These are phyloP conservation scores for Lecanosticta acicola DNA, from an alignment of 2,329 filamentous ascomycete genomes.

Conservation along the genomic window DNA sequence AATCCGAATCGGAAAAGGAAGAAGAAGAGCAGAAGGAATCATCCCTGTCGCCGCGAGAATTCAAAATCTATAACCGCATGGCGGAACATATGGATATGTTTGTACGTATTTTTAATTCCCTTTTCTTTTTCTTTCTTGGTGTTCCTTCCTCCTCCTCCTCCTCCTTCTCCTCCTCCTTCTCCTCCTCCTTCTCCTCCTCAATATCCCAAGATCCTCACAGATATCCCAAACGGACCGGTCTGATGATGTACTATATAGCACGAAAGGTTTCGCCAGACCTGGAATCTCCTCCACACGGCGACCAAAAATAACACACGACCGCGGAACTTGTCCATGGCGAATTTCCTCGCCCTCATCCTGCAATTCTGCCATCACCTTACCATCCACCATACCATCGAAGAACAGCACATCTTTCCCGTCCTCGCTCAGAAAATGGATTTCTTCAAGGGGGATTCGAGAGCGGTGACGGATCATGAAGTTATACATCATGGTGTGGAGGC, in stretches of 20 bases:
- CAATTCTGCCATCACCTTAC: conserved; percentile 66
- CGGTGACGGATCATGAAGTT: conserved; percentile 67
- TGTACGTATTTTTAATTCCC: conserved; percentile 41
- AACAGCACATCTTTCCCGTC: conserved; percentile 66
- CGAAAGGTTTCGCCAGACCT: conserved; percentile 67
- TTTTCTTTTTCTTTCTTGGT: not conserved
- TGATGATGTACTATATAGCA: too few relatives aligned
- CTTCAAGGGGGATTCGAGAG: conserved; percentile 60
- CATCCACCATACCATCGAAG: conserved; percentile 73
- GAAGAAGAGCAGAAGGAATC: not conserved
- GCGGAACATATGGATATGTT: conserved; percentile 71
- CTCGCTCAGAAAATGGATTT: conserved; percentile 74
- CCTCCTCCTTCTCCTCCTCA: not conserved
- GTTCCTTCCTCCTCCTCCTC: conserved; percentile 13
- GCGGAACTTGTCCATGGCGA: conserved; percentile 57
- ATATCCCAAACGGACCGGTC: too few relatives aligned
- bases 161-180: not conserved
- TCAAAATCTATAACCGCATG: conserved; percentile 51
- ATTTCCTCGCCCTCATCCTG: conserved; percentile 64
- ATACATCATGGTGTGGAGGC: conserved; percentile 60
- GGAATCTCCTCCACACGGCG: conserved; percentile 65
- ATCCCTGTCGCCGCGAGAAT: not conserved
- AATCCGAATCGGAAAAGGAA: too few relatives aligned
- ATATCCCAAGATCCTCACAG: too few relatives aligned
- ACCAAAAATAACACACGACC: conserved; percentile 57